Evolutionary conservation across 2,329 filamentous ascomycete species (phyloP), one percentile per base, ranked within the genome.

Genomic region (Fonsecaea pugnacius): DNA sequence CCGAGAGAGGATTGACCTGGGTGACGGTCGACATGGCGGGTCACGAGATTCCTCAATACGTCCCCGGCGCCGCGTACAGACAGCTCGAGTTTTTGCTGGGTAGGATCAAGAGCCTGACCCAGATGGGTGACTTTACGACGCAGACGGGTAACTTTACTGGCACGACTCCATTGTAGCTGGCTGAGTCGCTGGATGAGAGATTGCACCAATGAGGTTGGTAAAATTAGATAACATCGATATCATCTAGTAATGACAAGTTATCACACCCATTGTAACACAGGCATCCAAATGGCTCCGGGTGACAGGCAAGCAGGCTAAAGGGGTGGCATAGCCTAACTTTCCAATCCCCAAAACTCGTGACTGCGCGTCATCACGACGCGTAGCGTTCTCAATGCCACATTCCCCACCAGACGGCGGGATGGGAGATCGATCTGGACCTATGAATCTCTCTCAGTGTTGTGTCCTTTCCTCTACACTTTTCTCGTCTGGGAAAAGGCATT

Each of bases 21-120:
- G 67, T 67, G 21, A 58, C 63, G 12, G 69, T 72, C 9, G 38
- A 71, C 8, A 54, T 72, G 27, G 64, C 69, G n/a, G 72, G 72
- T n/a, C 72, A 73, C 54, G 69, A 76, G 66, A 75, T 85, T 5
- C 84, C 84, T 0, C 86, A 90, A 75, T 92, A 90, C 72, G 84
- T 86, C 18, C 88, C 90, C 0, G 84, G 82, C 14, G 88, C 87
- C 0, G 84, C 88, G 0, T 91, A 90, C 73, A 80, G 91, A 36
- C 88, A 91, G 63, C 74, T 95, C 21, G 91, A 95, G 80, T 89
- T 90, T 71, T 74, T 95, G 70, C 80, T 96, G 1, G 91, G 91
- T 0, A 80, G 90, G 43, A 86, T 68, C 52, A 60, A 64, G 12
- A 67, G 58, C 43, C 40, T 70, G 36, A 68, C 60, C 3, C 33